These are phyloP conservation scores for Hygrophoropsis aurantiaca DNA, from an alignment of 768 basidiomycete genomes.

Conservation along the genomic window DNA sequence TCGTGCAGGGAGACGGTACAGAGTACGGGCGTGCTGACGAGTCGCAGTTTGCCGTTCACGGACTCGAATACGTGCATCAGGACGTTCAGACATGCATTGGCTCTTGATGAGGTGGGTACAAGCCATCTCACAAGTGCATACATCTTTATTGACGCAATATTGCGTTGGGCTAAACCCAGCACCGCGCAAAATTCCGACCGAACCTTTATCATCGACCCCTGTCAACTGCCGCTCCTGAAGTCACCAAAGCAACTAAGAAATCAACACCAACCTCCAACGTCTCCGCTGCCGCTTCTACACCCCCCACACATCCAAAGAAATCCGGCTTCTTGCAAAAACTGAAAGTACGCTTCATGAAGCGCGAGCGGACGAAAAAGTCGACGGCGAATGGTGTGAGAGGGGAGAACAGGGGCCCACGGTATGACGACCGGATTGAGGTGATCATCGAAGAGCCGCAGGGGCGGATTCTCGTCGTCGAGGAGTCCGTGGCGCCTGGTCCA, in stretches of 20 bases:
- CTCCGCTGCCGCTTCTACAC: too few species aligned
- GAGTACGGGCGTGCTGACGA: conserved; percentile 67
- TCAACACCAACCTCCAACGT: too few species aligned
- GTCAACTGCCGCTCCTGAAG: conserved; percentile 24
- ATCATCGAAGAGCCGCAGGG: not conserved
- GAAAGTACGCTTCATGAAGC: not conserved
- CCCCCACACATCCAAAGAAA: not conserved
- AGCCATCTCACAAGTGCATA: not conserved
- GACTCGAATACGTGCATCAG: conserved; percentile 60
- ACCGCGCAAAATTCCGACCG: conserved; percentile 63
- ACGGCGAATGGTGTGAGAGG: not conserved
- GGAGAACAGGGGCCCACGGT: not conserved
- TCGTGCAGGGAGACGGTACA: conserved; percentile 73
- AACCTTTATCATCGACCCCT: conserved; percentile 54
- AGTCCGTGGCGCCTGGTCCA: not conserved
- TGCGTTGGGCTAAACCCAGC: conserved; percentile 37
- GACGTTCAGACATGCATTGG: conserved; percentile 74
- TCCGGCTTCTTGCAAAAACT: not conserved
- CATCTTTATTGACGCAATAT: not conserved
- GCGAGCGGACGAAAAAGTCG: not conserved
- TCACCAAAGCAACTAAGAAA: too few species aligned
- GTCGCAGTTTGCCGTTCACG: conserved; percentile 66
- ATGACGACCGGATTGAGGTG: not conserved
- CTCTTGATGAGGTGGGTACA: conserved; percentile 68
- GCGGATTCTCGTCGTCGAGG: not conserved